A percentile compares a stretch with the other conserved stretches of the same genome.
Evolutionary conservation across 805 yeast species (phyloP).

Genomic region (Saccharomycodes ludwigii): DNA sequence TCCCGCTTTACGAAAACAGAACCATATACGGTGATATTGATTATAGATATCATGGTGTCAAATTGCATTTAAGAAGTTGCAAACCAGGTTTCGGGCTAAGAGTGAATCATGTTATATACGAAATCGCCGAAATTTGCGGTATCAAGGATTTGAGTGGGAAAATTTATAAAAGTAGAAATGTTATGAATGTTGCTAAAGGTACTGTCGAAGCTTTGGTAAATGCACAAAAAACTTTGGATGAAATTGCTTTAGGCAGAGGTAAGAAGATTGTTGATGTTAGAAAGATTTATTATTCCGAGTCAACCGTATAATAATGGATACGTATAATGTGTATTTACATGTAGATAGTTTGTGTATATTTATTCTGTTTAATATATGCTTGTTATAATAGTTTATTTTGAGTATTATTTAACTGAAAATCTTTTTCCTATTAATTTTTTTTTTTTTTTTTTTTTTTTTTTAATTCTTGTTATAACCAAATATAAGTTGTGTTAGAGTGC

Average conservation of each 20-base stretch:
- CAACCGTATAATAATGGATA: neutral
- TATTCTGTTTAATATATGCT: no score
- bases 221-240: conserved; percentile 72
- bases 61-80: conserved; percentile 69
- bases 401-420: no score
- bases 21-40: conserved; percentile 80
- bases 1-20: conserved; percentile 84
- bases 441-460: neutral
- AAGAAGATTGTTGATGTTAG: conserved; percentile 90
- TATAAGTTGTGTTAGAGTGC: no score
- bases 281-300: conserved; percentile 59
- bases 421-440: neutral
- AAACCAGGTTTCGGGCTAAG: conserved; percentile 91
- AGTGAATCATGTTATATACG: conserved; percentile 81
- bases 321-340: neutral
- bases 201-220: conserved; percentile 66
- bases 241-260: conserved; percentile 84
- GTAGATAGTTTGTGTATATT: conserved; percentile 1
- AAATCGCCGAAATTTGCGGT: conserved; percentile 87
- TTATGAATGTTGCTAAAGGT: conserved; percentile 88
- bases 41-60: conserved; percentile 77
- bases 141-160: conserved; percentile 88
- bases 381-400: no score
- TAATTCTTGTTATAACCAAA: neutral
- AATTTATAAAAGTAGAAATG: conserved; percentile 83